Percentiles rank a stretch among this genome's conserved stretches.
Conservation (phyloP, 2,329 filamentous ascomycete genomes). For the Neofusicoccum laricinum region DNA sequence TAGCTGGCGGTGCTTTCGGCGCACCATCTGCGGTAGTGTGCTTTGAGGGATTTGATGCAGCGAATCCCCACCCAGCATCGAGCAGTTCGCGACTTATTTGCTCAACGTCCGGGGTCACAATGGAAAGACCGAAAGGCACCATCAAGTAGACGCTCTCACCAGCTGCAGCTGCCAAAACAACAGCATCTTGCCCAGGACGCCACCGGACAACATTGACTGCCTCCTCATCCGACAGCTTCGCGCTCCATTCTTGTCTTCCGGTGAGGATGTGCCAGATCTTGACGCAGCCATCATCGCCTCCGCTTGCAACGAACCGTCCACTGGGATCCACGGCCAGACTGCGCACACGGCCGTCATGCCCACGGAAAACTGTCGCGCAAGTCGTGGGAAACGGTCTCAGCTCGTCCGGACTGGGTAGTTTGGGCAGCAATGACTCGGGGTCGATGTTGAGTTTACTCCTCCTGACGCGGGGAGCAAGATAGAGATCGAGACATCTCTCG, state of each 20-base stretch:
- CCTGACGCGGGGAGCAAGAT: constrained; percentile 86
- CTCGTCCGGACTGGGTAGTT: constrained; percentile 88
- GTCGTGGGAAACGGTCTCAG: constrained; percentile 92
- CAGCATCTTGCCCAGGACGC: constrained; percentile 78
- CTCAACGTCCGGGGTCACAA: constrained; percentile 70
- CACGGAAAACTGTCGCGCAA: constrained; percentile 80
- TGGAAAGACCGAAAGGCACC: constrained; percentile 59
- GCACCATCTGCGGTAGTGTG: constrained; percentile 51
- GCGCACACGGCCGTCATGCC: constrained; percentile 84
- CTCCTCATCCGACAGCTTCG: constrained; percentile 71
- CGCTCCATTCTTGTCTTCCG: constrained; percentile 83
- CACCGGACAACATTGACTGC: constrained; percentile 84
- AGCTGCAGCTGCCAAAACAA: constrained; percentile 77
- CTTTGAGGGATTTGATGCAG: constrained; percentile 56
- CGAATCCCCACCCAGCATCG: constrained; percentile 90
- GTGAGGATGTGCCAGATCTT: constrained; percentile 86
- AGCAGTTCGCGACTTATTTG: constrained; percentile 71
- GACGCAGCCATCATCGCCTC: constrained; percentile 90
- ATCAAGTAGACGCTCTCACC: constrained; percentile 85
- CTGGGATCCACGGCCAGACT: constrained; percentile 81
- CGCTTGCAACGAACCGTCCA: constrained; percentile 82
- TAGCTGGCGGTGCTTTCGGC: constrained; percentile 72
- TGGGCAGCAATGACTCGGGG: constrained; percentile 85
- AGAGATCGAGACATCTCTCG: constrained; percentile 90
- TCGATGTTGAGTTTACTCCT: constrained; percentile 97